phyloP scores from a whole-genome alignment of 768 basidiomycete species.

The Boletus speciosus region DNA sequence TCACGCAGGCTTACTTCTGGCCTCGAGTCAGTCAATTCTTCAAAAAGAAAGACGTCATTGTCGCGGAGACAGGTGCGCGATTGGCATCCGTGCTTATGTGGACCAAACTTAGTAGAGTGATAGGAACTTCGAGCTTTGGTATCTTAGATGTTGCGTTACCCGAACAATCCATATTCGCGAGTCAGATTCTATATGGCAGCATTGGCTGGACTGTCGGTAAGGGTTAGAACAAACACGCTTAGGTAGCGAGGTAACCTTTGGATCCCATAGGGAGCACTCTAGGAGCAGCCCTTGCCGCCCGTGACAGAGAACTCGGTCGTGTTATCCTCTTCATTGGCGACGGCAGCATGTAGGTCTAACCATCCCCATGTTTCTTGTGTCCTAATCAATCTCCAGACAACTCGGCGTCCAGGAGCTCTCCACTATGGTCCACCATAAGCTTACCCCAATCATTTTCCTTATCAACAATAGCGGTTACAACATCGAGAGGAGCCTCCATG shows the following conservation, averaged over 20 bases:
- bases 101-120: background rate
- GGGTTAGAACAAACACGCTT: constrained; percentile 1
- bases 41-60: constrained; percentile 65
- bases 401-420: constrained; percentile 80
- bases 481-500: constrained; percentile 80
- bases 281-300: constrained; percentile 78
- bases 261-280: constrained; percentile 51
- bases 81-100: background rate
- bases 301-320: constrained; percentile 56
- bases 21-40: constrained; percentile 74
- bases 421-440: constrained; percentile 68
- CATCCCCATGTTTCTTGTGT: background rate
- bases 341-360: constrained; percentile 61
- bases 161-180: constrained; percentile 57
- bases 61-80: constrained; percentile 76
- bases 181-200: constrained; percentile 86
- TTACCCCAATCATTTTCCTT: constrained; percentile 83
- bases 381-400: constrained; percentile 45
- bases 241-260: background rate
- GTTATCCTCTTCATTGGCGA: constrained; percentile 86
- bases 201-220: constrained; percentile 87
- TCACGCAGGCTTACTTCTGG: constrained; percentile 85
- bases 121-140: constrained; percentile 81
- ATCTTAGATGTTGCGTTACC: constrained; percentile 80
- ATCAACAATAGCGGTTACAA: constrained; percentile 83